A percentile compares a stretch with the other conserved stretches of the same genome.
phyloP scores from a whole-genome alignment of 805 yeast species.

The Hanseniaspora valbyensis region DNA sequence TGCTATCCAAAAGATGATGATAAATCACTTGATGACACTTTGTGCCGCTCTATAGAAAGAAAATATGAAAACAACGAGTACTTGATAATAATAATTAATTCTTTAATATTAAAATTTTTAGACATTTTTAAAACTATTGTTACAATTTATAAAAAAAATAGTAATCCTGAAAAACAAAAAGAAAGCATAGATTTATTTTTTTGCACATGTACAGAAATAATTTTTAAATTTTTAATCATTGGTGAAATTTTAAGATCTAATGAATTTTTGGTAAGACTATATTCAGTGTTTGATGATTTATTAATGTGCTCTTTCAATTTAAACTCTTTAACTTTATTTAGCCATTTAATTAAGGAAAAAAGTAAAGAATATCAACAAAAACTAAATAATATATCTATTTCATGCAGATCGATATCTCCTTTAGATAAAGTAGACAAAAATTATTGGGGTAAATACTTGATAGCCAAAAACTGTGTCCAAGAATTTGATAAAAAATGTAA shows the following conservation, averaged over 20 bases:
- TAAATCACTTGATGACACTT: too few relatives aligned
- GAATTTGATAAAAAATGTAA: constrained; percentile 6
- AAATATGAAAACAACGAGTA: neutral
- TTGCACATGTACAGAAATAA: neutral
- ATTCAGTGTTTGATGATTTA: neutral
- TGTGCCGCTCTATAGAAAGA: neutral
- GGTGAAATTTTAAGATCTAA: neutral
- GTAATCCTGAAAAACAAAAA: neutral
- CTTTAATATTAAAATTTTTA: neutral
- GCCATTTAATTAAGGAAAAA: neutral
- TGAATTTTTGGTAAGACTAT: constrained; percentile 1
- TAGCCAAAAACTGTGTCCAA: neutral
- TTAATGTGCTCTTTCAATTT: neutral
- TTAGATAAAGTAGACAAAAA: constrained; percentile 4
- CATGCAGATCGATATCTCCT: constrained; percentile 1
- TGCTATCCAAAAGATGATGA: too few relatives aligned
- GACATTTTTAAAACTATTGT: neutral
- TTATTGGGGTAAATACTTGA: constrained; percentile 6
- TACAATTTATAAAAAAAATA: neutral
- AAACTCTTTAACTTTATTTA: neutral
- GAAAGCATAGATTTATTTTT: neutral
- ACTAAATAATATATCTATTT: neutral
- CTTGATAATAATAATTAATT: neutral
- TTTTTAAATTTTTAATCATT: neutral
- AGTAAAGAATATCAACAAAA: neutral